Base-by-base conservation (phyloP, 2,329 filamentous ascomycete species). In the Cytospora piceicola region DNA sequence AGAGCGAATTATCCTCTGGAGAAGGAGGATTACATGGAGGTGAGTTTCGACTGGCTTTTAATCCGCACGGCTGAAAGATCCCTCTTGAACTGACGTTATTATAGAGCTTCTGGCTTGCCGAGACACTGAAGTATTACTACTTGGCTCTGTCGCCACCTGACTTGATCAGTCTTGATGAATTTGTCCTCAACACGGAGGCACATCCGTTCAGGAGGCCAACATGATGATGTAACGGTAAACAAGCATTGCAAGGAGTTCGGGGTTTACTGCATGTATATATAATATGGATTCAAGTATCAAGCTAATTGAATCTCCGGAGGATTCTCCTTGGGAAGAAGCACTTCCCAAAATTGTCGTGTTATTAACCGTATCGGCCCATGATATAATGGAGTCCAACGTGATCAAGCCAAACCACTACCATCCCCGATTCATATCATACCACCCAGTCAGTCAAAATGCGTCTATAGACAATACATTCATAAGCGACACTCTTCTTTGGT, bases 101-200 rank as follows among this genome's bases (percentile, higher is more conserved):
- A 90, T 90, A 96, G 79, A 94, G 90, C 73, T 96, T 96, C 77
- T 97, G 93, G 92, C 82, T 93, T 67, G 91, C 91, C 3, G 93
- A 97, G 82, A 97, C 93, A 49, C 80, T 97, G 71, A 97, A 96
- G 81, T 96, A 96, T 74, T 96, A 95, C 71, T 97, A 93, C 75
- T 77, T 97, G 67, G 82, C 96, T 57, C 96, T 91, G 75, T 87
- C 87, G 22, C 77, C 88, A 64, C 88, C 90, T 0, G 81, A 83
- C 61, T 77, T 89, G n/a, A 79, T 90, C 49, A 90, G 84, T 72
- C 77, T 91, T 62, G 89, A 91, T 74, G 86, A 90, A 58, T 90
- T 84, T 82, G 87, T 90, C 46, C 78, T 90, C 67, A 88, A 88
- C 72, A 88, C 86, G 0, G 86, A 88, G 76, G 86, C 85, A 24